Base-by-base conservation (phyloP, 2,329 filamentous ascomycete species). In the Mycosphaerelloides madeirae region DNA sequence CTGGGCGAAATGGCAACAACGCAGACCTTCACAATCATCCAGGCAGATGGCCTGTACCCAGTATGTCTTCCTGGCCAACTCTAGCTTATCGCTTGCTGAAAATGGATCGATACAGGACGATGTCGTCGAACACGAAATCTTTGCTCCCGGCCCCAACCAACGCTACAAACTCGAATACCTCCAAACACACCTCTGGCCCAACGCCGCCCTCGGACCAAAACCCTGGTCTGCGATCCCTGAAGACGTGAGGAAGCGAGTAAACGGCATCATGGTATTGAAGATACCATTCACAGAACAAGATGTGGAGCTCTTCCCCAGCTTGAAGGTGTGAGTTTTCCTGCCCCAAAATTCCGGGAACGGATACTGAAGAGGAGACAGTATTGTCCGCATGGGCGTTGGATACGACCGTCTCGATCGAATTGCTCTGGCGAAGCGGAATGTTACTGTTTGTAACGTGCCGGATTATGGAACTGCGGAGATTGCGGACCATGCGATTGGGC, bases 381-480 rank as follows among this genome's bases (percentile, higher is more conserved):
- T 63, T 22, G 57, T 61, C 7, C 55, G 60, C 32, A 63, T 63
- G 60, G 60, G 60, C 31, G 60, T 63, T 6, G 60, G 60, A 25
- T 63, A 63, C 44, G 60, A 63, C 31, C 52, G 57, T 25, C 50
- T 63, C 31, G 60, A 61, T 44, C 57, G 60, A 12, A 39, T 46
- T 5, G 56, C 60, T 9, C 36, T 60, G 14, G 58, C 57, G 2
- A 55, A 52, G 28, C 37, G 33, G 18, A 49, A 50, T 18, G 48
- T 61, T 3, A 61, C 48, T 11, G 59, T 62, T 11, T 60, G 58
- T 46, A 62, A 62, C 34, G 59, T 61, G 1, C 57, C 54, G n/a
- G 60, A 63, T 43, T 63, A 63, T 38, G 60, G 60, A 3, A 61
- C 60, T 6, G 56, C 58, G 28, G 60, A 63, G 15, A 60, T 63